Conservation (phyloP, 768 basidiomycete species). For the Coprinellus aureogranulatus region DNA sequence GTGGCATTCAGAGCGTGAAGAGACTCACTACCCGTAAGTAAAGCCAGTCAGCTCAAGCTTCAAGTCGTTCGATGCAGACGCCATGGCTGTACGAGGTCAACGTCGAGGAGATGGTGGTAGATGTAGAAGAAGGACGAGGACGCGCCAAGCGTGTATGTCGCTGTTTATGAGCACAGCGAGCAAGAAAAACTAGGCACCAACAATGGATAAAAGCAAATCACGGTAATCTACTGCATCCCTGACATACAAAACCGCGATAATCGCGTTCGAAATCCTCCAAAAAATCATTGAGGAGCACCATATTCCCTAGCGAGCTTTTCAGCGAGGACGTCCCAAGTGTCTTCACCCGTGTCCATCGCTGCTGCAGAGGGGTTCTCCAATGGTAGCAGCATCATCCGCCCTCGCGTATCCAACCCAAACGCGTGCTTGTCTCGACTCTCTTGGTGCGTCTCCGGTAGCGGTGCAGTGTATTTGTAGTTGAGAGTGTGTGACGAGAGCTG, state of each 20-base stretch:
- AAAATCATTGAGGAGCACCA: neutral
- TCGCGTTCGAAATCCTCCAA: neutral
- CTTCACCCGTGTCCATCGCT: constrained; percentile 6
- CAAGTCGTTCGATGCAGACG: too few species aligned
- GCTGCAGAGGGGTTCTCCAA: neutral
- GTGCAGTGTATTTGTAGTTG: constrained; percentile 51
- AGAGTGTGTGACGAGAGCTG: constrained; percentile 53
- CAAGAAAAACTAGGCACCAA: too few species aligned
- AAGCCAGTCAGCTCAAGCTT: too few species aligned
- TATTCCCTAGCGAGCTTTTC: constrained; percentile 4
- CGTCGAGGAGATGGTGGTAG: too few species aligned
- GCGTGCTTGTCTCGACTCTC: constrained; percentile 55
- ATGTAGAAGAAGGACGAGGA: too few species aligned
- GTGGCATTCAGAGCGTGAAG: too few species aligned
- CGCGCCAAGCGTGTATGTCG: too few species aligned
- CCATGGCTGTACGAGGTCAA: too few species aligned
- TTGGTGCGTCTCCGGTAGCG: constrained; percentile 42
- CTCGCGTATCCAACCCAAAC: constrained; percentile 71
- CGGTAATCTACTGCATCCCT: too few species aligned
- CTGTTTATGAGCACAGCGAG: too few species aligned
- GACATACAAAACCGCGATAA: too few species aligned
- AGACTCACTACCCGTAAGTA: too few species aligned
- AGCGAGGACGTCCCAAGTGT: constrained; percentile 9
- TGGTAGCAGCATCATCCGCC: constrained; percentile 64
- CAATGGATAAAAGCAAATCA: neutral